Evolutionary conservation across 371 early-diverging fungal genomes (phyloP).

Genomic region (Lichtheimia hyalospora): DNA sequence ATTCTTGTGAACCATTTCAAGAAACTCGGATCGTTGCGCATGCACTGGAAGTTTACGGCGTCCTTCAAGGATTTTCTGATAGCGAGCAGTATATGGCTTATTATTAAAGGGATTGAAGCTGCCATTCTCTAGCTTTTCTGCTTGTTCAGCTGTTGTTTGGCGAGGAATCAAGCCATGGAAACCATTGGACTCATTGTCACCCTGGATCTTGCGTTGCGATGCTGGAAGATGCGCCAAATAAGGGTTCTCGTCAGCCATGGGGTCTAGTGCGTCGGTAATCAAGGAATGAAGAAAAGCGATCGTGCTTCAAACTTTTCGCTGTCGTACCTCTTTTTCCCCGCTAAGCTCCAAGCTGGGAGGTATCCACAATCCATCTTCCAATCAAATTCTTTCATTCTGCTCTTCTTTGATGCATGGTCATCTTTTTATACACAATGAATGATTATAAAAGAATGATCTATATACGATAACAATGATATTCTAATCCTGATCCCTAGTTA

Average conservation of each 20-base stretch:
- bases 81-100: constrained; percentile 74
- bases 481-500: no score
- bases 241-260: constrained; percentile 48
- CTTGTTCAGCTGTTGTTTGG: constrained; percentile 74
- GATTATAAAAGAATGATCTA: no score
- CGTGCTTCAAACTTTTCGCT: no score
- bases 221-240: constrained; percentile 61
- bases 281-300: no score
- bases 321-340: no score
- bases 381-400: no score
- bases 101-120: constrained; percentile 80
- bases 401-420: no score
- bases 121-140: constrained; percentile 74
- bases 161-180: constrained; percentile 59
- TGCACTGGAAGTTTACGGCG: constrained; percentile 88
- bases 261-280: neutral
- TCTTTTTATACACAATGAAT: no score
- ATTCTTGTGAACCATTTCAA: constrained; percentile 81
- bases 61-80: constrained; percentile 79
- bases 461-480: no score
- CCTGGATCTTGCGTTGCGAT: constrained; percentile 31
- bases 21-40: constrained; percentile 83
- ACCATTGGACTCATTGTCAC: constrained; percentile 2
- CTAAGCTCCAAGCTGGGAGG: no score
- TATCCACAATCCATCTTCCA: no score